Percentiles rank a stretch among this genome's conserved stretches.
Conservation (phyloP, 371 early-diverging fungal species). For the Mucor velutinosus region DNA sequence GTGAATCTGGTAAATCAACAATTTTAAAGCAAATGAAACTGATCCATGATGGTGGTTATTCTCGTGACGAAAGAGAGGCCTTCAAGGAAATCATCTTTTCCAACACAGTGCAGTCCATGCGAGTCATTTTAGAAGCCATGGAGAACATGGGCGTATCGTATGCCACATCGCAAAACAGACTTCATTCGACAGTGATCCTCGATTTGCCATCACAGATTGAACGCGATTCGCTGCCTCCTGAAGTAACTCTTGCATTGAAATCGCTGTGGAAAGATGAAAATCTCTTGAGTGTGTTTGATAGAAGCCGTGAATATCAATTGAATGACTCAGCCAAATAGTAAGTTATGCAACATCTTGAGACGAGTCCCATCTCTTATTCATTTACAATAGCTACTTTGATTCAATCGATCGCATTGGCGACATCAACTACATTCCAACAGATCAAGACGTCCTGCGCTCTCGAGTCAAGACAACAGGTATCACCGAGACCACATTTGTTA, state of each 20-base stretch:
- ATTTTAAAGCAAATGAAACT: conserved; percentile 96
- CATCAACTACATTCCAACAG: conserved; percentile 78
- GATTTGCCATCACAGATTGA: conserved; percentile 67
- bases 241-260: conserved; percentile 69
- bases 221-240: conserved; percentile 60
- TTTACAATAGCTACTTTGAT: conserved; percentile 73
- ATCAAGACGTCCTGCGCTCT: conserved; percentile 84
- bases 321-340: conserved; percentile 85
- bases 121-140: conserved; percentile 90
- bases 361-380: background rate
- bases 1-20: conserved; percentile 92
- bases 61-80: conserved; percentile 79
- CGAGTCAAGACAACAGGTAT: conserved; percentile 88
- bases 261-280: conserved; percentile 80
- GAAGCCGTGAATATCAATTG: conserved; percentile 83
- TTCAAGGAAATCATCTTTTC: conserved; percentile 89
- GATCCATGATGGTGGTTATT: conserved; percentile 92
- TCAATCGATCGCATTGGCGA: conserved; percentile 81
- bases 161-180: conserved; percentile 55
- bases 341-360: conserved; percentile 14
- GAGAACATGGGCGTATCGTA: conserved; percentile 68
- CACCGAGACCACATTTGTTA: conserved; percentile 83
- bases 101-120: conserved; percentile 89
- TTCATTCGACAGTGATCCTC: conserved; percentile 51
- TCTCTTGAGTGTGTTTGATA: conserved; percentile 66